Conservation (phyloP, 768 basidiomycete genomes). For the Tylopilus plumbeoviolaceoides region DNA sequence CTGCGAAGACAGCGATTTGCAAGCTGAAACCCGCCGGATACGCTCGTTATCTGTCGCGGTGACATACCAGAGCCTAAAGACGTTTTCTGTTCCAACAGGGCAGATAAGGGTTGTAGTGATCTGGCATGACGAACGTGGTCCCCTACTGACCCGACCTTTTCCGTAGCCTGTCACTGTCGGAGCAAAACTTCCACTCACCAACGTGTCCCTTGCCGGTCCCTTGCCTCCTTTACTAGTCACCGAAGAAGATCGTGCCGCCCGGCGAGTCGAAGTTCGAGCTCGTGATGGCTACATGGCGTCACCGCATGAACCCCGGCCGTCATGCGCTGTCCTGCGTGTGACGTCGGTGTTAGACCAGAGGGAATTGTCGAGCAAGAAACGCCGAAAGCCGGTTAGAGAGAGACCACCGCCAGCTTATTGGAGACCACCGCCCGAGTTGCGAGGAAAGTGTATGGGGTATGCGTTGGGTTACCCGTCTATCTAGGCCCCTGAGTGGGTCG, state of each 20-base stretch:
- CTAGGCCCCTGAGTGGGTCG: slow-evolving; percentile 19
- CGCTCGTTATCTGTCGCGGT: slow-evolving; percentile 40
- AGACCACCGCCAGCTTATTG: slow-evolving; percentile 26
- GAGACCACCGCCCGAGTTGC: slow-evolving; percentile 21
- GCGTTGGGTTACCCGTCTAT: slow-evolving; percentile 30
- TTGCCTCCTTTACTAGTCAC: slow-evolving; percentile 22
- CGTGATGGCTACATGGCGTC: slow-evolving; percentile 5
- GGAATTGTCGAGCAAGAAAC: slow-evolving; percentile 1
- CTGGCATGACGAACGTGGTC: not conserved
- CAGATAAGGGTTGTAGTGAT: slow-evolving; percentile 17
- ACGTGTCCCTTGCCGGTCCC: not conserved
- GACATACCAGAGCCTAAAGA: slow-evolving; percentile 28
- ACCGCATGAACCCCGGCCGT: slow-evolving; percentile 22
- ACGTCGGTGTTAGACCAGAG: not conserved
- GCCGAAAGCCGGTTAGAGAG: slow-evolving; percentile 11
- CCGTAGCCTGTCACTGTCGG: slow-evolving; percentile 8
- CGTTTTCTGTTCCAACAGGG: slow-evolving; percentile 17
- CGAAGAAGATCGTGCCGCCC: slow-evolving; percentile 14
- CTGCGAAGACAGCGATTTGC: slow-evolving; percentile 42
- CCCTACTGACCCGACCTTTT: slow-evolving; percentile 1
- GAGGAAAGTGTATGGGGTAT: slow-evolving; percentile 29
- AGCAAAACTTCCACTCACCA: slow-evolving; percentile 9
- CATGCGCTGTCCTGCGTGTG: slow-evolving; percentile 18
- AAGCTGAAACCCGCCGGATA: slow-evolving; percentile 40
- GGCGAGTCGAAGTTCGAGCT: not conserved